Conservation (phyloP, 192 early-diverging fungal genomes). For the Chytriomyces hyalinus region DNA sequence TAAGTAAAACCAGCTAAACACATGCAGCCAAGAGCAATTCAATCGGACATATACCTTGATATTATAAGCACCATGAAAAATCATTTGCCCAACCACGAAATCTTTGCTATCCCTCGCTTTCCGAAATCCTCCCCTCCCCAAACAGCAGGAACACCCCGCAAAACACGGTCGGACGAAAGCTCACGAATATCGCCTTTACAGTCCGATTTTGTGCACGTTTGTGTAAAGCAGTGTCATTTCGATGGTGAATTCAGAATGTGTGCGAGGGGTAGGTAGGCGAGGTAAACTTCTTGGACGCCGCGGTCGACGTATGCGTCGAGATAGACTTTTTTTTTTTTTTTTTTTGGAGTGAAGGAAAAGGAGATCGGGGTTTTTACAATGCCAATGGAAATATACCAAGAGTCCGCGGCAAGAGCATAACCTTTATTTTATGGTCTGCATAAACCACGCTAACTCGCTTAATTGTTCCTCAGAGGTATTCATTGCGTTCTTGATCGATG, state of each 20-base stretch:
- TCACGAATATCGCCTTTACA: constrained; percentile 74
- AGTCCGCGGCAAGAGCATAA: no score
- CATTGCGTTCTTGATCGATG: no score
- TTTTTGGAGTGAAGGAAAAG: background rate
- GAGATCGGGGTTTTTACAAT: background rate
- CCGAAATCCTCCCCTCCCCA: constrained; percentile 79
- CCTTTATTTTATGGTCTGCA: no score
- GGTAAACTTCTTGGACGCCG: constrained; percentile 46
- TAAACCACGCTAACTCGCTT: no score
- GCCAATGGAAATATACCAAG: no score
- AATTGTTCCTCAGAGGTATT: no score
- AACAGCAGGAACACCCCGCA: constrained; percentile 74
- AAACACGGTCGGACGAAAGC: constrained; percentile 72
- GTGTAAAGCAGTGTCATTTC: constrained; percentile 31
- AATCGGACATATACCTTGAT: constrained; percentile 77
- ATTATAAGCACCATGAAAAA: constrained; percentile 78
- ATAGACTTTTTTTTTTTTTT: background rate
- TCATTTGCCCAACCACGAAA: constrained; percentile 58
- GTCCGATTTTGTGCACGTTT: constrained; percentile 56
- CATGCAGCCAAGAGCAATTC: constrained; percentile 65
- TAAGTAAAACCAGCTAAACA: no score
- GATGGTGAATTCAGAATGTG: constrained; percentile 84
- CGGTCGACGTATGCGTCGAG: constrained; percentile 43
- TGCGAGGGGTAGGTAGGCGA: constrained; percentile 82
- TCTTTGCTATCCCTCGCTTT: constrained; percentile 78